Percentiles rank a stretch among this genome's conserved stretches.
phyloP scores from a whole-genome alignment of 305 asterid genomes.

The Coffea humblotiana region DNA sequence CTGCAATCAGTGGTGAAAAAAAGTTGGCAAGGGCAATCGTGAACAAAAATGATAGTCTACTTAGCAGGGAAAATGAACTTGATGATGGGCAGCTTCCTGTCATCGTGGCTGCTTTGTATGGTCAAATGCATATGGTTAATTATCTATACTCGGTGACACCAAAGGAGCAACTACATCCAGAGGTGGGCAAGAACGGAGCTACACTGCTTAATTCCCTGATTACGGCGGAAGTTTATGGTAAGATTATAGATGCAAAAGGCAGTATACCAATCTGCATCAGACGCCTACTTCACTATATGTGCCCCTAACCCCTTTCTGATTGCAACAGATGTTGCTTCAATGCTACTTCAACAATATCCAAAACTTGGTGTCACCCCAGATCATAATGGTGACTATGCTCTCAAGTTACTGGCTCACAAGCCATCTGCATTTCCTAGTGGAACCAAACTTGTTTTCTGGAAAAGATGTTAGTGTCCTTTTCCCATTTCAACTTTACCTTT shows the following conservation, averaged over 20 bases:
- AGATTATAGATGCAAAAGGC: not conserved
- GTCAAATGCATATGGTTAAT: conserved; percentile 32
- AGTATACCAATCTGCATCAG: not conserved
- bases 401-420: conserved; percentile 36
- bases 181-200: conserved; percentile 29
- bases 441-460: conserved; percentile 25
- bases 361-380: conserved; percentile 33
- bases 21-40: conserved; percentile 33
- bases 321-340: conserved; percentile 31
- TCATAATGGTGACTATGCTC: conserved; percentile 30
- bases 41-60: conserved; percentile 16
- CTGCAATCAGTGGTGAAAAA: conserved; percentile 34
- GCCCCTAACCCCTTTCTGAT: not conserved
- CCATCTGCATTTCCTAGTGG: conserved; percentile 48
- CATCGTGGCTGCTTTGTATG: conserved; percentile 39
- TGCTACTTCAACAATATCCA: conserved; percentile 31
- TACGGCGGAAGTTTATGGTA: conserved; percentile 41
- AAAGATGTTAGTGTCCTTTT: conserved; percentile 29
- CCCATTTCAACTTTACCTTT: not conserved
- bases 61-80: conserved; percentile 22
- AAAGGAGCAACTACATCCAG: conserved; percentile 19
- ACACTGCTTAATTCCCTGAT: conserved; percentile 36
- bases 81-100: conserved; percentile 47
- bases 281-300: no score
- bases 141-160: conserved; percentile 27